Evolutionary conservation across 2,329 filamentous ascomycete species (phyloP).

Genomic region (Arthrobotrys pseudoclavata): DNA sequence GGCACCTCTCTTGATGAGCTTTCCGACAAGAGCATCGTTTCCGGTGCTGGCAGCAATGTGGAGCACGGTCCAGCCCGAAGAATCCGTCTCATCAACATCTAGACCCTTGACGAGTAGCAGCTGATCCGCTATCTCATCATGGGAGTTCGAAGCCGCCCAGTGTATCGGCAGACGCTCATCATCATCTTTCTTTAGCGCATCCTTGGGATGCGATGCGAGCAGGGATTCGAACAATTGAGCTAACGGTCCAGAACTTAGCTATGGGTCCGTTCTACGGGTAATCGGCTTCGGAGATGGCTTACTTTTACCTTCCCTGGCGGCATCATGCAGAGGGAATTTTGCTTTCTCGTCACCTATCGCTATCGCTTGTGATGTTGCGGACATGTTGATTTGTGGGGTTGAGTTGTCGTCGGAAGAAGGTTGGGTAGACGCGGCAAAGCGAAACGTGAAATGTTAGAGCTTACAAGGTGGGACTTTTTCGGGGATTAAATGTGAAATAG

Average conservation of each 20-base stretch:
- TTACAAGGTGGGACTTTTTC: slow-evolving; percentile 39
- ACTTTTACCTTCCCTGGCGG: slow-evolving; percentile 57
- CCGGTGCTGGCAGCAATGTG: slow-evolving; percentile 82
- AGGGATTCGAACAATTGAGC: slow-evolving; percentile 76
- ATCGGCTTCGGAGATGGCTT: slow-evolving; percentile 12
- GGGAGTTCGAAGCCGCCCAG: slow-evolving; percentile 91
- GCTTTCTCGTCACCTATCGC: slow-evolving; percentile 37
- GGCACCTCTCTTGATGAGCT: slow-evolving; percentile 78
- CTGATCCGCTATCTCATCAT: slow-evolving; percentile 78
- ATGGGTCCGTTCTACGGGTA: neutral
- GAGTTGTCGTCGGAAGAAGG: slow-evolving; percentile 40
- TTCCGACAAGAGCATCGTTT: slow-evolving; percentile 77
- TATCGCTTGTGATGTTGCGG: slow-evolving; percentile 32
- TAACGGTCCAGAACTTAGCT: slow-evolving; percentile 22
- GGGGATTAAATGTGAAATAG: neutral
- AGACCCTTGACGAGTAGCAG: slow-evolving; percentile 79
- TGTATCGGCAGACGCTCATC: slow-evolving; percentile 92
- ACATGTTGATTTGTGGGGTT: slow-evolving; percentile 57
- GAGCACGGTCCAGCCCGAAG: slow-evolving; percentile 83
- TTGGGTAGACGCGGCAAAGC: slow-evolving; percentile 53
- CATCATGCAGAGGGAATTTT: slow-evolving; percentile 57
- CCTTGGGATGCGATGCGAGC: slow-evolving; percentile 82
- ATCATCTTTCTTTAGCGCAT: slow-evolving; percentile 79
- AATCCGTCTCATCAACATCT: slow-evolving; percentile 83
- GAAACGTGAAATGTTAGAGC: slow-evolving; percentile 35